phyloP scores from a whole-genome alignment of 1,284 basidiomycete genomes.

The Tilletia walkeri region DNA sequence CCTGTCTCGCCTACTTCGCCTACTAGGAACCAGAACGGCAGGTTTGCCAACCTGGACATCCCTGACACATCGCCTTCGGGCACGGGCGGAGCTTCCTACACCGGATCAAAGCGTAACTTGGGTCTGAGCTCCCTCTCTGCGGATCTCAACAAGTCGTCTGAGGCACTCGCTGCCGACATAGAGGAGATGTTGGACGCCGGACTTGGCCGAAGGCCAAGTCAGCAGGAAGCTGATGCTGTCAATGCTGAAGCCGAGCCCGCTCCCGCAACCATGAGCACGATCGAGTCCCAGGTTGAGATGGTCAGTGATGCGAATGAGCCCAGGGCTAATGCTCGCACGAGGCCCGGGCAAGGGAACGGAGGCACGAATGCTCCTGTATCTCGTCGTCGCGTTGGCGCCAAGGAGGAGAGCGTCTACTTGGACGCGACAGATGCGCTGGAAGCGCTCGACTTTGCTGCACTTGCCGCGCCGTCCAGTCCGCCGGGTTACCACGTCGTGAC shows the following conservation, averaged over 20 bases:
- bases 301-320: background rate
- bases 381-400: constrained; percentile 10
- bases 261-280: background rate
- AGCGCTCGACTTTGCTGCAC: constrained; percentile 15
- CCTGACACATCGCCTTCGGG: too few species aligned
- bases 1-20: too few species aligned
- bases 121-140: background rate
- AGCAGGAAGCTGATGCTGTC: background rate
- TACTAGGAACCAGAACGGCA: too few species aligned
- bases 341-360: background rate
- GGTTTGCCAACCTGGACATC: too few species aligned
- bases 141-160: constrained; percentile 12
- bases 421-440: constrained; percentile 15
- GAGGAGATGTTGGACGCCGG: constrained; percentile 15
- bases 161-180: constrained; percentile 12
- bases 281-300: background rate
- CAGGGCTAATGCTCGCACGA: too few species aligned
- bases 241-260: background rate
- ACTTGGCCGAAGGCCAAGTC: background rate
- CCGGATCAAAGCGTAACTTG: background rate
- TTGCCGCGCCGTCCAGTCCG: background rate
- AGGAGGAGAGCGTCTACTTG: constrained; percentile 19
- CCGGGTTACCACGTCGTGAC: constrained; percentile 9
- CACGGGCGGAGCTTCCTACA: too few species aligned
- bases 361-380: background rate